These are phyloP conservation scores for Microdochium bolleyi DNA, from an alignment of 2,329 filamentous ascomycete genomes.

Conservation along the genomic window DNA sequence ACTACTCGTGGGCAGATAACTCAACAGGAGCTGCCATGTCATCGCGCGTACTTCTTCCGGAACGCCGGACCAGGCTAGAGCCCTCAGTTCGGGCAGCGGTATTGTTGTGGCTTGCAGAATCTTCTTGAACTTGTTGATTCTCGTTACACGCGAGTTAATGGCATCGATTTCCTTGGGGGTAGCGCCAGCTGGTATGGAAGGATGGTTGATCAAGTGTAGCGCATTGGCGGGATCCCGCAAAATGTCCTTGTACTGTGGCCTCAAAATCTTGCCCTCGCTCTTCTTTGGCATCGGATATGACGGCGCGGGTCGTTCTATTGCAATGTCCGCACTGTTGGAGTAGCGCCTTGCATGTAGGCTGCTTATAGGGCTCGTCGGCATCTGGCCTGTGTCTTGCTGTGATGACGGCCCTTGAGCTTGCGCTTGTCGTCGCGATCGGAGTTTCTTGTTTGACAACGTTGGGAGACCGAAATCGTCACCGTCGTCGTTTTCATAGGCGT, in stretches of 20 bases:
- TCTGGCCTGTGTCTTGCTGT: conserved; percentile 17
- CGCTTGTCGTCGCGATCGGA: conserved; percentile 51
- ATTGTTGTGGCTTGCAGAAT: conserved; percentile 90
- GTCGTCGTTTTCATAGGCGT: conserved; percentile 76
- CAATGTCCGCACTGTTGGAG: conserved; percentile 88
- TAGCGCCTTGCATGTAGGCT: conserved; percentile 45
- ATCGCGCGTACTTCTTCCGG: conserved; percentile 94
- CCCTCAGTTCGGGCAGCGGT: conserved; percentile 71
- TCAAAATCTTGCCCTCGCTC: conserved; percentile 86
- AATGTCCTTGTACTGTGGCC: conserved; percentile 97
- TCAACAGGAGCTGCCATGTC: conserved; percentile 96
- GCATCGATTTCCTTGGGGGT: conserved; percentile 77
- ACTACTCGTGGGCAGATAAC: conserved; percentile 93
- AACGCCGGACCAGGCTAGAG: conserved; percentile 87
- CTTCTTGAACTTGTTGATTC: conserved; percentile 98
- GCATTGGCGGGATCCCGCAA: conserved; percentile 85
- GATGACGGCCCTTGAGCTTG: conserved; percentile 30
- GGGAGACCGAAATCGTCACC: conserved; percentile 95
- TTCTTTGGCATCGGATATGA: conserved; percentile 85
- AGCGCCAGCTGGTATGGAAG: conserved; percentile 64
- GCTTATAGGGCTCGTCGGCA: conserved; percentile 28
- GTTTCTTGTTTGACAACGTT: conserved; percentile 84
- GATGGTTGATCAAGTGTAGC: conserved; percentile 86
- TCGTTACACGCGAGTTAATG: conserved; percentile 77
- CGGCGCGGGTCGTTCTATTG: conserved; percentile 75